A percentile compares a stretch with the other conserved stretches of the same genome.
These are phyloP conservation scores for Malus hybrid DNA, from an alignment of 331 rosid species.

Conservation along the genomic window DNA sequence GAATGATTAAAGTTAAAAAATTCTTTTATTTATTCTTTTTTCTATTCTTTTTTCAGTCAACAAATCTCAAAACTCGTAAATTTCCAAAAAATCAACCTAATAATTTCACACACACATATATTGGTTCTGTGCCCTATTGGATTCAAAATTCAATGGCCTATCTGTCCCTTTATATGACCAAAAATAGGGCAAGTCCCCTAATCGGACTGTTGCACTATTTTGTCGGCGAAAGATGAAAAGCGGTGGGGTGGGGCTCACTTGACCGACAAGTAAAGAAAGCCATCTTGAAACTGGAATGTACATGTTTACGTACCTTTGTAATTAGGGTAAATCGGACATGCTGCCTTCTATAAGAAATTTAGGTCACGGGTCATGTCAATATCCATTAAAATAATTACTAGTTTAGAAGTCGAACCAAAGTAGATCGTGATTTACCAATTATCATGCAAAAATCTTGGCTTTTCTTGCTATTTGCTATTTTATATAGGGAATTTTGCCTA, in stretches of 20 bases:
- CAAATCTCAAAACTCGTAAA: not conserved
- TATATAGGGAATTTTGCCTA: too few species aligned
- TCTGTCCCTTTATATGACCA: not conserved
- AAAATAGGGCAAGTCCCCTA: not conserved
- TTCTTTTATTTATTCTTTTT: too few species aligned
- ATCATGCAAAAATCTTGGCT: not conserved
- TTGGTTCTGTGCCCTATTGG: not conserved
- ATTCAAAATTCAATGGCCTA: not conserved
- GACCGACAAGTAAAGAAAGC: not conserved
- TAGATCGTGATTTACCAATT: not conserved
- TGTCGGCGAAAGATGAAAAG: not conserved
- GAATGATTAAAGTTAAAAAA: too few species aligned
- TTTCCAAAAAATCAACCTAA: not conserved
- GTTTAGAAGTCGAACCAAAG: not conserved
- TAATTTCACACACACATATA: not conserved
- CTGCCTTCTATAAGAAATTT: not conserved
- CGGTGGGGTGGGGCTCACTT: not conserved
- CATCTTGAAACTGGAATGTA: not conserved
- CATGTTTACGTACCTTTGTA: not conserved
- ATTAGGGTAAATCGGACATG: too few species aligned
- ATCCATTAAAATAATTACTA: too few species aligned
- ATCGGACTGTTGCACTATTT: not conserved
- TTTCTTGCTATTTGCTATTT: not conserved
- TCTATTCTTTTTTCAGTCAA: too few species aligned
- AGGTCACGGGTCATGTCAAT: not conserved